Evolutionary conservation across 2,329 filamentous ascomycete species (phyloP), one percentile per base, ranked within the genome.

Genomic region (Fusarium armeniacum): DNA sequence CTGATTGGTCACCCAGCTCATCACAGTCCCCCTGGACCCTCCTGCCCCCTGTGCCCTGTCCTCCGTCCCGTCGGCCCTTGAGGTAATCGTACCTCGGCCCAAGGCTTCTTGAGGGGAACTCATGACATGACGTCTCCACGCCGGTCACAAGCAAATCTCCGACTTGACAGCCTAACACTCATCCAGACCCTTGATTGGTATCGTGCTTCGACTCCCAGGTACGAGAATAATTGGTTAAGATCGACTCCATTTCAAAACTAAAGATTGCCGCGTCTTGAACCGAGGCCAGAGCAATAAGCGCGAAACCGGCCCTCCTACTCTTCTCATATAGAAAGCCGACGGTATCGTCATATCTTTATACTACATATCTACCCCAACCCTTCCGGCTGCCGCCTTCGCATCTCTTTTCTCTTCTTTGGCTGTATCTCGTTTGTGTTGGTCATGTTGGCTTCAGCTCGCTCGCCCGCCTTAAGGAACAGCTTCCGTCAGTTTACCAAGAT

Each of bases 381-480:
- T 20, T 22, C 33, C 38, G 33, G 26, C 38, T 53, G 32, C 35
- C 41, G 40, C 44, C 51, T 62, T 47, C 43, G 43, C 54, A 16
- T 49, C 50, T 55, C 46, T 58, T 43, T 20, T 33, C 38, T 47
- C 58, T 53, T 40, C 47, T 43, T 55, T 35, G 51, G 32, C 47
- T 36, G 36, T 57, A 53, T 43, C 59, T 60, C 44, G 45, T 63
- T 63, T 35, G 52, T 30, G 58, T 65, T 65, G 76, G 78, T 77
- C 76, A 80, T 80, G 78, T 80, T 79, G 64, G 74, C 74, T 70
- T 73, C 73, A 68, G 72, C 75, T 59, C 78, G 78, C 68, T 76
- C 77, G 51, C 67, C 73, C 59, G 72, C 72, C 67, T 67, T 80
- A 58, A 78, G 78, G 73, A 79, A 75, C 67, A 77, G 73, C 67